Conservation (phyloP, 257 asterid genomes). For the Scutellaria minor region DNA sequence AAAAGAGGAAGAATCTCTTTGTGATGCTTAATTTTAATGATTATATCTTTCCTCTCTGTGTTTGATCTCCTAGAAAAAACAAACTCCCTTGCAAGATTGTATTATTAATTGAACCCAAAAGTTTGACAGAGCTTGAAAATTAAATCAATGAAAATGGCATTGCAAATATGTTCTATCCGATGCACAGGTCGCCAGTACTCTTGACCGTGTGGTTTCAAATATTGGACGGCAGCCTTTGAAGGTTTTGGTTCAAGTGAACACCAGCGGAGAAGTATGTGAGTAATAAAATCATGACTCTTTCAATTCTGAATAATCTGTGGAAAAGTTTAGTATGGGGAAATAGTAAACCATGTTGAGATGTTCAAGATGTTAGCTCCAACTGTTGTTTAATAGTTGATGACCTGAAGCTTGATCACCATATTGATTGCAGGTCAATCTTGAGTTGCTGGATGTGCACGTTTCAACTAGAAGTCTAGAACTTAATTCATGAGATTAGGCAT, state of each 20-base stretch:
- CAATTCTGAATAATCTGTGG: not conserved
- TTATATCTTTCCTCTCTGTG: slow-evolving; percentile 11
- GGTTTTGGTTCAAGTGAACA: slow-evolving; percentile 87
- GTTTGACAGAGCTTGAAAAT: slow-evolving; percentile 13
- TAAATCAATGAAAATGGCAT: slow-evolving; percentile 12
- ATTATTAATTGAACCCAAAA: slow-evolving; percentile 19
- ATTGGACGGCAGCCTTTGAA: slow-evolving; percentile 74
- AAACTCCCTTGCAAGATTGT: not conserved
- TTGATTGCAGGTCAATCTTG: not conserved
- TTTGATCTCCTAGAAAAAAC: not conserved
- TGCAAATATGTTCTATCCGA: slow-evolving; percentile 27
- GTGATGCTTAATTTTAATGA: not conserved
- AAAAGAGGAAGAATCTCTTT: not conserved
- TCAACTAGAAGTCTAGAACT: not conserved
- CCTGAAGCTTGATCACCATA: slow-evolving; percentile 12
- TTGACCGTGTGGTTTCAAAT: slow-evolving; percentile 73
- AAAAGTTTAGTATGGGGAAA: slow-evolving; percentile 25
- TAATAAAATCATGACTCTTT: slow-evolving; percentile 31
- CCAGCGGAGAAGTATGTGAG: slow-evolving; percentile 94
- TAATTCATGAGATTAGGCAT: slow-evolving; percentile 2
- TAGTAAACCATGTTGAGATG: not conserved
- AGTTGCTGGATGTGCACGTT: slow-evolving; percentile 2
- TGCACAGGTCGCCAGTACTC: slow-evolving; percentile 69
- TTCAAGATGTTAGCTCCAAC: slow-evolving; percentile 3
- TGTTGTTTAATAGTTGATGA: slow-evolving; percentile 6